Base-by-base conservation (phyloP, 2,329 filamentous ascomycete species). In the Peltaster fructicola region DNA sequence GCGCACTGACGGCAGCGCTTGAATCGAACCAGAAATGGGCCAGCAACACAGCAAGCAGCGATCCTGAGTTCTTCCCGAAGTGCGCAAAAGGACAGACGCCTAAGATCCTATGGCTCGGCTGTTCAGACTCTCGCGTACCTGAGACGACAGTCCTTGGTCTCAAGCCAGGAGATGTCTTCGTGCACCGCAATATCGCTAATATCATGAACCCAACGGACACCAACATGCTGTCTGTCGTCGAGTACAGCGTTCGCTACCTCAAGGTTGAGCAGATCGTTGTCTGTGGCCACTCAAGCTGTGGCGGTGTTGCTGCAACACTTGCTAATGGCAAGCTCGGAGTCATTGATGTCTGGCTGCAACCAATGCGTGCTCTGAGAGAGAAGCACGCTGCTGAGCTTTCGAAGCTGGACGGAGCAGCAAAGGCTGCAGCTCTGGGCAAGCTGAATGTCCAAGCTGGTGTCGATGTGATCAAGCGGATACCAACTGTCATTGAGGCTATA, bases 111-210 rank as follows among this genome's bases (percentile, higher is more conserved):
- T 90, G 80, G 80, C 66, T 90, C 37, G 81, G 81, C 31, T 91
- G 81, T 56, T 77, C 78, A 41, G 81, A 90, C 57, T 80, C 73
- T 18, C 76, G 81, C 35, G 73, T 79, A 38, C 80, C 81, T 2
- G 81, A 88, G 52, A 85, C 78, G 4, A 81, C 73, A 23, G 65
- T 91, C 43, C 65, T 84, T 14, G 73, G 75, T 42, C 63, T 81
- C 30, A 64, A 79, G 43, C 78, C 80, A 3, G 80, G 81, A 30
- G 79, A 90, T 41, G 72, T 90, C 38, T 90, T 90, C 50, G 75
- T 81, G 25, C 80, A 90, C 59, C 76, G 81, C 47, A 90, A 90
- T 59, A 84, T 91, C 48, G 80, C 78, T 52, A 90, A 90, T 57
- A 68, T 85, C 43, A 56, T 90, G 34, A 69, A 71, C 29, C 58